Conservation (phyloP, 2,329 filamentous ascomycete genomes). For the Leptographium lundbergii region DNA sequence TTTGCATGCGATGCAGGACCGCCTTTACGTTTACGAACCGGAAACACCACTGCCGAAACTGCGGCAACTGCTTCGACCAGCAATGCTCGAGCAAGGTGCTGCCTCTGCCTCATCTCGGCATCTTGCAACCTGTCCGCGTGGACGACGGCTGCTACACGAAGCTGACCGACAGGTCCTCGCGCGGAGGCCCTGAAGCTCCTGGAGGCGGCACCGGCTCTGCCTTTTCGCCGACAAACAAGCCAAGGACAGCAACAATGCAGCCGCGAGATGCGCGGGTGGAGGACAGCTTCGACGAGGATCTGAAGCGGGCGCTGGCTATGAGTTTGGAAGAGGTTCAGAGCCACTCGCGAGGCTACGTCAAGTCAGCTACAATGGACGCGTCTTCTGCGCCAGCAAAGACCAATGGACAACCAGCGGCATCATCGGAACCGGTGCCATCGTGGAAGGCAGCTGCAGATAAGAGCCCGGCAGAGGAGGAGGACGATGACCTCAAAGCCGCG, state of each 20-base stretch:
- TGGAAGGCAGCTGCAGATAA: neutral
- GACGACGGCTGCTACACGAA: conserved; percentile 93
- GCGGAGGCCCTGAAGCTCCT: conserved; percentile 16
- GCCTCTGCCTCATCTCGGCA: conserved; percentile 83
- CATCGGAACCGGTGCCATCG: conserved; percentile 6
- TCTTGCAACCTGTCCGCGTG: conserved; percentile 79
- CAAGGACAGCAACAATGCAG: conserved; percentile 62
- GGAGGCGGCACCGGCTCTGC: conserved; percentile 27
- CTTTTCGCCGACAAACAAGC: conserved; percentile 34
- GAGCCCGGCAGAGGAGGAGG: conserved; percentile 35
- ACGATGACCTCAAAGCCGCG: conserved; percentile 84
- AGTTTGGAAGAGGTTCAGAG: conserved; percentile 85
- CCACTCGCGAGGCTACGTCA: conserved; percentile 59
- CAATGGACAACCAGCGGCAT: conserved; percentile 22
- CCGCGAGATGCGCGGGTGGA: conserved; percentile 80
- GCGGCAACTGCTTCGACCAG: conserved; percentile 93
- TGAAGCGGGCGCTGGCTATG: conserved; percentile 91
- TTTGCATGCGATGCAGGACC: conserved; percentile 95
- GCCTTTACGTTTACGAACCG: conserved; percentile 95
- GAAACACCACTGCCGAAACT: conserved; percentile 97
- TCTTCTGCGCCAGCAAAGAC: conserved; percentile 13
- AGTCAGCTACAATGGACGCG: conserved; percentile 27
- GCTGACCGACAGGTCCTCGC: conserved; percentile 61
- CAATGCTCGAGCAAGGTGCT: conserved; percentile 85
- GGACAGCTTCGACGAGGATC: conserved; percentile 84